Evolutionary conservation across 139 green algal species (phyloP), one percentile per base, ranked within the genome.

Genomic region (Yamagishiella unicocca): DNA sequence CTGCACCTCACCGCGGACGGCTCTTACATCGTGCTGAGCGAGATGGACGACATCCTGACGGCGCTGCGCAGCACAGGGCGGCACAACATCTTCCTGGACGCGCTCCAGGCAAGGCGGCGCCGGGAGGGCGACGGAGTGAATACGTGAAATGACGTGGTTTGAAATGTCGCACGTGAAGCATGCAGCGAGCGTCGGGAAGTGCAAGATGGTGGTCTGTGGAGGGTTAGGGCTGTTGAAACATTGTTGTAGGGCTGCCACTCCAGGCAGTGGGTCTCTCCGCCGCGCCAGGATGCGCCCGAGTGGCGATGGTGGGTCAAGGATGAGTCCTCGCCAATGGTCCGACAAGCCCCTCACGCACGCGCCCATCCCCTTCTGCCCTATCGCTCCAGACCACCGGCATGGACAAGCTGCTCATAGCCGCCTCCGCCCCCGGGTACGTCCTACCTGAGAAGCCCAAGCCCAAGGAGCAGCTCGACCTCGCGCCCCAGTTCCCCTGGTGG

Each of bases 61-160:
- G 72, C 92, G 67, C 91, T 96, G 25, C 55, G 76, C 1, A 77
- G n/a, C 14, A 35, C 91, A n/a, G 92, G 91, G 27, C 35, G 77
- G 24, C 94, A 92, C 87, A 53, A 66, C 22, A 94, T 88, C 37
- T 92, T 95, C 61, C 76, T 95, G 42, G 58, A 89, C 29, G 93
- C 92, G 8, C 85, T 96, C 8, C 68, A 94, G 90, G 92, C 93
- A n/a, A 24, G 42, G 70, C 7, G 70, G 70, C 6, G 58, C 22
- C 19, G 58, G 19, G 58, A 3, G 71, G 71, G 22, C 3, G 35
- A n/a, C 33, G 67, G 67, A 78, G 27, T 8, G 40, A n/a, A n/a
- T n/a, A n/a, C n/a, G n/a, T n/a, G n/a, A n/a, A n/a, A n/a, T n/a
- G n/a, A n/a, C n/a, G n/a, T n/a, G n/a, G n/a, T n/a, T n/a, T n/a